Conservation (phyloP, 2,329 filamentous ascomycete genomes). For the Fusarium liriodendri region DNA sequence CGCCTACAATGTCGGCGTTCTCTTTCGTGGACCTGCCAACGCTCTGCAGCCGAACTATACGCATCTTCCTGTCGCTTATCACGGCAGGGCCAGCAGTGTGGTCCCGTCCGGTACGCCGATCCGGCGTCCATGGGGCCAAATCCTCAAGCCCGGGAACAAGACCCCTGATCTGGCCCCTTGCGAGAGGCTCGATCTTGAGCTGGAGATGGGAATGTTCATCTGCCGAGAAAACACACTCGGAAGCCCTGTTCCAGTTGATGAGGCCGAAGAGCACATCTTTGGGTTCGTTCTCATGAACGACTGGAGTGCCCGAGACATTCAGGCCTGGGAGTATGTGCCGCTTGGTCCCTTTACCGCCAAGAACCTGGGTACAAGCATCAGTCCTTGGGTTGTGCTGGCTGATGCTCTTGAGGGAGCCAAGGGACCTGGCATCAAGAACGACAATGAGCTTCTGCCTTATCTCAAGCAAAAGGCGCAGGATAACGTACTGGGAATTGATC, state of each 20-base stretch:
- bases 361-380: slow-evolving; percentile 69
- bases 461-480: slow-evolving; percentile 66
- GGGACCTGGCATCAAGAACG: slow-evolving; percentile 46
- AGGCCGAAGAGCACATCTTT: slow-evolving; percentile 79
- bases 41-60: slow-evolving; percentile 85
- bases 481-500: slow-evolving; percentile 51
- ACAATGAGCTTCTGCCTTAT: slow-evolving; percentile 50
- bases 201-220: slow-evolving; percentile 82
- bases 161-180: slow-evolving; percentile 69
- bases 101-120: slow-evolving; percentile 81
- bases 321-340: slow-evolving; percentile 70
- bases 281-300: slow-evolving; percentile 75
- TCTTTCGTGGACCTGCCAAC: slow-evolving; percentile 79
- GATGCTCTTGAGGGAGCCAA: slow-evolving; percentile 61
- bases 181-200: slow-evolving; percentile 76
- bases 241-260: slow-evolving; percentile 70
- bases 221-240: slow-evolving; percentile 75
- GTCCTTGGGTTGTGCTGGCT: slow-evolving; percentile 71
- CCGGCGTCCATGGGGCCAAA: slow-evolving; percentile 78
- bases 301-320: slow-evolving; percentile 72
- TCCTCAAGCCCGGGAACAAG: slow-evolving; percentile 61
- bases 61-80: slow-evolving; percentile 83
- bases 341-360: slow-evolving; percentile 73
- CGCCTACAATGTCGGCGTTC: slow-evolving; percentile 74
- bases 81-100: slow-evolving; percentile 81